Conservation (phyloP, 106 monocot genomes). For the Dendrobium officinale region DNA sequence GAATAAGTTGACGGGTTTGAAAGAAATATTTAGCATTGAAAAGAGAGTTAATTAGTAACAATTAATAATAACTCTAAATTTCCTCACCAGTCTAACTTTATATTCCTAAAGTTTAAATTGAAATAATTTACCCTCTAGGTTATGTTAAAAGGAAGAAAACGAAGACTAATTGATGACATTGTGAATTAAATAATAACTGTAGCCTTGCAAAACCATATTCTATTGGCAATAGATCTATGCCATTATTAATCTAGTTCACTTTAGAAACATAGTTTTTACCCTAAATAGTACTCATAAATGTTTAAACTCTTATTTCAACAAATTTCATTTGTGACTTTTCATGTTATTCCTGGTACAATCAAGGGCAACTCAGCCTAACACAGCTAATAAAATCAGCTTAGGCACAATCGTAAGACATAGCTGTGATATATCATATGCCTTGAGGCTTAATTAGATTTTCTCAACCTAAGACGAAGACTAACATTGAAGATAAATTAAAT, state of each 20-base stretch:
- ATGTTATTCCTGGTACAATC: not conserved
- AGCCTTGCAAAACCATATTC: not conserved
- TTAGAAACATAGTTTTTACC: not conserved
- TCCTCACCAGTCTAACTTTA: not conserved
- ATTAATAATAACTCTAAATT: not conserved
- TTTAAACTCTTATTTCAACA: not conserved
- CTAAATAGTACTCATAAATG: not conserved
- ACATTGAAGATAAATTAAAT: not conserved
- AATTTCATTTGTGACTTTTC: not conserved
- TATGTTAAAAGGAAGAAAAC: not conserved
- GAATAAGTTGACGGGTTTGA: not conserved
- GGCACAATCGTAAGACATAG: not conserved
- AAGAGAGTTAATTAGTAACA: not conserved
- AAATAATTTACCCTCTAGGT: not conserved
- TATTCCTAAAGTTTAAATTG: not conserved
- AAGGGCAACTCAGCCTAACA: not conserved
- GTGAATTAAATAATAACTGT: not conserved
- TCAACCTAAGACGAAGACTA: not conserved
- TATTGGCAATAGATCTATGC: not conserved
- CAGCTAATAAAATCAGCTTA: not conserved
- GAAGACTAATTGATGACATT: not conserved
- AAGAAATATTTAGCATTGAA: not conserved
- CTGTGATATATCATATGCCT: not conserved
- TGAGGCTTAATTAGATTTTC: not conserved
- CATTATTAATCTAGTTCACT: not conserved